A percentile compares a stretch with the other conserved stretches of the same genome.
These are phyloP conservation scores for Meyerozyma guilliermondii DNA, from an alignment of 1,139 yeast genomes.

Conservation along the genomic window DNA sequence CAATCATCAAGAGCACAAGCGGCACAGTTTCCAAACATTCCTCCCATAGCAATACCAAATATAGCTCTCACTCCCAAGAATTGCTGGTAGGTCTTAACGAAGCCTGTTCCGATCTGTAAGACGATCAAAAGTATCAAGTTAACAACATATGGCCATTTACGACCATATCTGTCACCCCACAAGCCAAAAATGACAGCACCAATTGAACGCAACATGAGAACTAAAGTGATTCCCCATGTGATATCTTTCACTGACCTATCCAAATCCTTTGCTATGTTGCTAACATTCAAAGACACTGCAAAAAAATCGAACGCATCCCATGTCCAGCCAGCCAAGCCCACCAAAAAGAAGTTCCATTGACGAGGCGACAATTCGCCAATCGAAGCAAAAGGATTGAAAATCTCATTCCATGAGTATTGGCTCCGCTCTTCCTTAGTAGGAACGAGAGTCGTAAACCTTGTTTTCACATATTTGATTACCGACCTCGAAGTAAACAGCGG, in stretches of 20 bases:
- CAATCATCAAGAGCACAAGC: slow-evolving; percentile 38
- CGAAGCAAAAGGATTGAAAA: slow-evolving; percentile 8
- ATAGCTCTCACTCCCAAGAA: slow-evolving; percentile 37
- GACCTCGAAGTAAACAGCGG: slow-evolving; percentile 25
- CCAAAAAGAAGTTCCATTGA: slow-evolving; percentile 9
- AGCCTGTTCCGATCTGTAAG: slow-evolving; percentile 9
- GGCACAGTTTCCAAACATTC: slow-evolving; percentile 34
- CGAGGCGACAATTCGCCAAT: slow-evolving; percentile 6
- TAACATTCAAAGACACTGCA: slow-evolving; percentile 8
- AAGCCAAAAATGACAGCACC: slow-evolving; percentile 10
- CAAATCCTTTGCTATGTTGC: slow-evolving; percentile 6
- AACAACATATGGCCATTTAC: slow-evolving; percentile 9
- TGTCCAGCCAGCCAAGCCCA: slow-evolving; percentile 11
- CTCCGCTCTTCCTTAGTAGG: slow-evolving; percentile 7
- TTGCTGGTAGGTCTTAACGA: slow-evolving; percentile 18
- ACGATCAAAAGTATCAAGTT: slow-evolving; percentile 7
- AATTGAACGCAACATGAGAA: slow-evolving; percentile 10
- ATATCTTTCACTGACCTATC: slow-evolving; percentile 6
- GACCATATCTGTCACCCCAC: slow-evolving; percentile 9
- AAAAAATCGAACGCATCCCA: slow-evolving; percentile 11
- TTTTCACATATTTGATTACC: slow-evolving; percentile 17
- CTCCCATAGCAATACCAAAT: slow-evolving; percentile 43
- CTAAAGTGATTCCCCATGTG: slow-evolving; percentile 11
- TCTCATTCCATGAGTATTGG: slow-evolving; percentile 8
- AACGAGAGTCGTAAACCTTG: slow-evolving; percentile 10